Evolutionary conservation across 2,329 filamentous ascomycete species (phyloP).

Genomic region (Rhinocladiella mackenziei): DNA sequence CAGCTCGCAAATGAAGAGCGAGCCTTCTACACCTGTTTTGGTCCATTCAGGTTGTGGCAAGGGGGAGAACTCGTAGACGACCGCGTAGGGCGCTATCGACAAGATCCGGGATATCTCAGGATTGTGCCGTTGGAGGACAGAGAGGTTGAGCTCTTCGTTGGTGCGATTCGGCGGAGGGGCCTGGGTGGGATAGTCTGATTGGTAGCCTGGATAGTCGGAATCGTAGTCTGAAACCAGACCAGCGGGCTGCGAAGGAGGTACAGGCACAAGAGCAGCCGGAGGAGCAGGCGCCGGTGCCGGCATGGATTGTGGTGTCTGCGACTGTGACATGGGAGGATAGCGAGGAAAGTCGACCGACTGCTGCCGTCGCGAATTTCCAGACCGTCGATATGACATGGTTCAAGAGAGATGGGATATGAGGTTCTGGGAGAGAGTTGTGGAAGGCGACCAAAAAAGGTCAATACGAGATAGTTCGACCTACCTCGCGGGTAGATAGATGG

Average conservation of each 20-base stretch:
- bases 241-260: constrained; percentile 6
- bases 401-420: background rate
- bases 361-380: constrained; percentile 25
- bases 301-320: constrained; percentile 14
- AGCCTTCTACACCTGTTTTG: constrained; percentile 79
- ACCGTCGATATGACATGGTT: constrained; percentile 24
- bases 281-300: constrained; percentile 4
- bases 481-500: constrained; percentile 14
- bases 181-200: constrained; percentile 37
- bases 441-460: constrained; percentile 11
- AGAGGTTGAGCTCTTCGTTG: constrained; percentile 82
- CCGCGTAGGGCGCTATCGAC: constrained; percentile 77
- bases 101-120: constrained; percentile 69
- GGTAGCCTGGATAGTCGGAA: constrained; percentile 56
- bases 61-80: constrained; percentile 75
- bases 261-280: constrained; percentile 2
- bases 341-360: constrained; percentile 29
- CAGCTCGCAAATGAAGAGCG: constrained; percentile 77
- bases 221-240: constrained; percentile 56
- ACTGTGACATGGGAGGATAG: constrained; percentile 25
- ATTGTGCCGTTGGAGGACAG: constrained; percentile 76
- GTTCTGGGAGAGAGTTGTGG: constrained; percentile 7
- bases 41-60: constrained; percentile 65
- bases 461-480: constrained; percentile 16
- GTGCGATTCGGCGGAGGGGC: constrained; percentile 54